Percentiles rank a stretch among this genome's conserved stretches.
Evolutionary conservation across 371 early-diverging fungal genomes (phyloP).

Genomic region (Mortierella sp.): DNA sequence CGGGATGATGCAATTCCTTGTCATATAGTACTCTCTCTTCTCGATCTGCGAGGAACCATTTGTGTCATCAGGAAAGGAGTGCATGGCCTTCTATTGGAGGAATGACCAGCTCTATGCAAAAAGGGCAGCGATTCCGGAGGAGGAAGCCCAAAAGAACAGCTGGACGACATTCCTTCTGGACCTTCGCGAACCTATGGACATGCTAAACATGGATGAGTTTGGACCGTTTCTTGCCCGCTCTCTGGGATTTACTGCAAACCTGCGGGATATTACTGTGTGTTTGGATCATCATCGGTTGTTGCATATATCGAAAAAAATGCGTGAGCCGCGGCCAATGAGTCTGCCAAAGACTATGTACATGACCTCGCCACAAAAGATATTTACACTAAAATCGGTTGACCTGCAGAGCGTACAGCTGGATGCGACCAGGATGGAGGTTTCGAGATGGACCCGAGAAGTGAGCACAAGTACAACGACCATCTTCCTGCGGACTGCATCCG

Average conservation of each 20-base stretch:
- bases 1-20: too few species aligned
- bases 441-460: slow-evolving; percentile 52
- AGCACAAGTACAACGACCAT: slow-evolving; percentile 59
- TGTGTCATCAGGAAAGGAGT: slow-evolving; percentile 76
- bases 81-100: slow-evolving; percentile 93
- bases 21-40: slow-evolving; percentile 77
- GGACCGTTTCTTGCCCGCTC: slow-evolving; percentile 86
- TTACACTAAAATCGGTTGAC: slow-evolving; percentile 69
- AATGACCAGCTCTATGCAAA: slow-evolving; percentile 91
- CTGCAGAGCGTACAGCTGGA: slow-evolving; percentile 79
- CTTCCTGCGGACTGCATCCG: slow-evolving; percentile 81
- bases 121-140: slow-evolving; percentile 67
- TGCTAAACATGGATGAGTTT: slow-evolving; percentile 79
- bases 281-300: slow-evolving; percentile 73
- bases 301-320: slow-evolving; percentile 69
- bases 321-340: slow-evolving; percentile 71
- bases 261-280: slow-evolving; percentile 73
- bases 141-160: slow-evolving; percentile 44
- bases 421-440: slow-evolving; percentile 62
- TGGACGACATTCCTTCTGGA: slow-evolving; percentile 86
- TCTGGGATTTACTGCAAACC: slow-evolving; percentile 84
- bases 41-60: slow-evolving; percentile 91
- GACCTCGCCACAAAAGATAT: slow-evolving; percentile 77
- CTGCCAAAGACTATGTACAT: slow-evolving; percentile 61
- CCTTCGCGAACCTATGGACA: slow-evolving; percentile 80